Evolutionary conservation across 2,329 filamentous ascomycete genomes (phyloP).

Genomic region (Aspergillus eucalypticola): DNA sequence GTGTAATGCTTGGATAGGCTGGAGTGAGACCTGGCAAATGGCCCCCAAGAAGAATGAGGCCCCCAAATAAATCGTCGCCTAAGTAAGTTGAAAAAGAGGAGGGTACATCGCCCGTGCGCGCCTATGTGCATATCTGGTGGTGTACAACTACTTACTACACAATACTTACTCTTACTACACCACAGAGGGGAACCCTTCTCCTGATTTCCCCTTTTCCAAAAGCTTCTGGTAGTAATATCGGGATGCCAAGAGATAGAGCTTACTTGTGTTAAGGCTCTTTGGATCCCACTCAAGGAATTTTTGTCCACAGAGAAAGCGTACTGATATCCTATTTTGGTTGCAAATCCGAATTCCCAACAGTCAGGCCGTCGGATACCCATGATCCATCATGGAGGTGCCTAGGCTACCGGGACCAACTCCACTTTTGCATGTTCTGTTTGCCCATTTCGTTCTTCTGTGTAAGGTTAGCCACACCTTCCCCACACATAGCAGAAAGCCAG

Average conservation of each 20-base stretch:
- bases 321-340: background rate
- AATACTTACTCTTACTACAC: background rate
- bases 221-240: background rate
- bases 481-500: background rate
- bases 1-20: background rate
- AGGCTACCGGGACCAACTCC: background rate
- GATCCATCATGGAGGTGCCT: background rate
- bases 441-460: background rate
- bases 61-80: background rate
- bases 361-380: background rate
- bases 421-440: background rate
- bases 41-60: constrained; percentile 5
- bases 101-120: background rate
- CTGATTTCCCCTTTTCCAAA: background rate
- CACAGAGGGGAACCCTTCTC: background rate
- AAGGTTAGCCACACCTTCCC: constrained; percentile 3
- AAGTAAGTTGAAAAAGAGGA: background rate
- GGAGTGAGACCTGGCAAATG: constrained; percentile 4
- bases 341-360: background rate
- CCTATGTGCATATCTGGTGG: background rate
- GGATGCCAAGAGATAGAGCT: constrained; percentile 1
- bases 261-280: background rate
- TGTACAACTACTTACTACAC: background rate
- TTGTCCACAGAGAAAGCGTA: background rate
- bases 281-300: background rate